Base-by-base conservation (phyloP, 345 rosid genomes). In the Corymbia maculata region DNA sequence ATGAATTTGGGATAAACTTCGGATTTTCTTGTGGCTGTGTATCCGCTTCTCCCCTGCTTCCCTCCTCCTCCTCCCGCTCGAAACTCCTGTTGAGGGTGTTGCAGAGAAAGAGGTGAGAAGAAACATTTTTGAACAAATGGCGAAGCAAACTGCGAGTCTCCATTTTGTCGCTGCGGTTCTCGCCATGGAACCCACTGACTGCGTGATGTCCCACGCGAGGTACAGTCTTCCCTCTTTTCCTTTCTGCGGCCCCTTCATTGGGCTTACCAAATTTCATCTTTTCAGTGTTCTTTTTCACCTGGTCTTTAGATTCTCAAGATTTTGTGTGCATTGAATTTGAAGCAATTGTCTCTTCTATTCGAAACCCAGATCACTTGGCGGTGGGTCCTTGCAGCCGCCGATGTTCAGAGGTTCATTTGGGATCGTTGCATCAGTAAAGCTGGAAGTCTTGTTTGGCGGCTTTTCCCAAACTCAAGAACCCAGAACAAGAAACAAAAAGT, bases 331-430 rank as follows among this genome's bases (percentile, higher is more conserved):
- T 47, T 4, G 61, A 68, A 22, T 49, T 80, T 85, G 19, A 42
- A 36, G 49, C 42, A 10, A 19, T 86, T 55, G 61, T 55, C 28
- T 4, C 61, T 57, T 57, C 61, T 1, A 22, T 0, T 8, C 12
- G 61, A 57, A 87, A 17, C 85, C 79, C 59, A 96, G 98, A 91
- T 90, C 17, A 14, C 95, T 94, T 30, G 95, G 93, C 7, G 97
- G 95, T 82, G 98, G 97, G 36, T 87, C 90, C 51, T 87, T 96
- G 61, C 90, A 95, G 15, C 95, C 88, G 89, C 42, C 42, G 85
- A 85, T 14, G 93, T 93, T 28, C 98, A 97, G 92, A 95, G 90
- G 88, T 94, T 96, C 88, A 87, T 95, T 86, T 94, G 97, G 98
- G 95, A 94, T 50, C 86, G 89, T 66, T 96, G 97, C 85, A 88